phyloP scores from a whole-genome alignment of 805 yeast genomes.

The Jamesozyma hellenica region DNA sequence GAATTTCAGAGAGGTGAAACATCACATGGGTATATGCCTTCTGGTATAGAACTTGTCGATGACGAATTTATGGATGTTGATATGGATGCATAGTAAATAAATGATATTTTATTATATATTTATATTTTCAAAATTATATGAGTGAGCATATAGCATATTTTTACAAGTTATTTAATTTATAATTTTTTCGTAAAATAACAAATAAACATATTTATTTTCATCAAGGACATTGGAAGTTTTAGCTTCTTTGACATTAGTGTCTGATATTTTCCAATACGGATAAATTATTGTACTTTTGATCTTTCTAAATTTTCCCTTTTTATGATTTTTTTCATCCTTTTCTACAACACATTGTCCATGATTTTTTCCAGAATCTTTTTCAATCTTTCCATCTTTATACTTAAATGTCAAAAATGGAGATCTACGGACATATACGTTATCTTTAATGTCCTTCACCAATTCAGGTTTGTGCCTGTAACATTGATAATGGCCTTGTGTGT shows the following conservation, averaged over 20 bases:
- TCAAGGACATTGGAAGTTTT: conserved; percentile 45
- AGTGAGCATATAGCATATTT: background rate
- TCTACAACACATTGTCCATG: no score
- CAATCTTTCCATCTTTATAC: background rate
- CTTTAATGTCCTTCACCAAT: conserved; percentile 27
- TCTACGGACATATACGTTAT: conserved; percentile 22
- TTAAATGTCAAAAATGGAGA: conserved; percentile 19
- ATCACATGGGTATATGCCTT: no score
- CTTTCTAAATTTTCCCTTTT: conserved; percentile 30
- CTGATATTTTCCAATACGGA: conserved; percentile 84
- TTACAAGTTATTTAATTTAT: background rate
- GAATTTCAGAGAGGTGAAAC: no score
- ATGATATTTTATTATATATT: no score
- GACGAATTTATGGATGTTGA: conserved; percentile 10
- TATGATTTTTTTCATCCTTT: background rate
- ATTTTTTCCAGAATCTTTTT: background rate
- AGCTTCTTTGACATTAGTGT: conserved; percentile 57
- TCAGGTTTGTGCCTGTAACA: conserved; percentile 72
- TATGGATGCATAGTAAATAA: conserved; percentile 5
- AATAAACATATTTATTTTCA: conserved; percentile 71
- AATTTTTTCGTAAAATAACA: conserved; percentile 62
- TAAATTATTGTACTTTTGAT: conserved; percentile 44
- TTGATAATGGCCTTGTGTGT: conserved; percentile 82
- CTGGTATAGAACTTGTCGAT: conserved; percentile 4
- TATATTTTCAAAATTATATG: no score